Evolutionary conservation across 495 filamentous ascomycete genomes (phyloP).

Genomic region (Lophium mytilinum): DNA sequence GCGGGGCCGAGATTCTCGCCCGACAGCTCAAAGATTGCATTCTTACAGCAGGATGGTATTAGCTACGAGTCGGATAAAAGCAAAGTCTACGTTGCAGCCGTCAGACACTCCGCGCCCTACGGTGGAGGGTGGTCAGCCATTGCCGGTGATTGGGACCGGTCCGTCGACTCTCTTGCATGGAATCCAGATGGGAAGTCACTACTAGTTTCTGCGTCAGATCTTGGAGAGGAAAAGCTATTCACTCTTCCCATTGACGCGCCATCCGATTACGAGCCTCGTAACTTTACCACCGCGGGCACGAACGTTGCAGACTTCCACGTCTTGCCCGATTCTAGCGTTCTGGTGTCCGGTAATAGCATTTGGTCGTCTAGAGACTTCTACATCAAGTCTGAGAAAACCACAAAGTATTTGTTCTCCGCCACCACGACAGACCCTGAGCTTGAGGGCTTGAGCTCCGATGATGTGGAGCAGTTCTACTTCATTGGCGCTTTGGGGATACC

Average conservation of each 20-base stretch:
- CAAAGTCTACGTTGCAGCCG: constrained; percentile 50
- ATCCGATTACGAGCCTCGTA: no score
- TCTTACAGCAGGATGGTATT: constrained; percentile 58
- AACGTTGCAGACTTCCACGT: no score
- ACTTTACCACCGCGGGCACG: no score
- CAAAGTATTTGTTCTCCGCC: constrained; percentile 41
- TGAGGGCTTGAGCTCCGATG: constrained; percentile 40
- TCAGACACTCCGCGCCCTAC: not conserved
- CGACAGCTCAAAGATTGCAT: constrained; percentile 61
- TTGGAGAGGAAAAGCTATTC: no score
- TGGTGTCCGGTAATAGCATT: no score
- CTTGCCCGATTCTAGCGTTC: no score
- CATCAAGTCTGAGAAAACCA: not conserved
- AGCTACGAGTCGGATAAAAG: constrained; percentile 80
- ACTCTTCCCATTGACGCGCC: no score
- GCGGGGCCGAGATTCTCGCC: constrained; percentile 66
- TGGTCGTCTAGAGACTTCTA: constrained; percentile 17
- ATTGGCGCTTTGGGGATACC: constrained; percentile 24
- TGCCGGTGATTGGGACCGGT: constrained; percentile 17
- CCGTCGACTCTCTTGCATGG: constrained; percentile 19
- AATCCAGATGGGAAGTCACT: constrained; percentile 21
- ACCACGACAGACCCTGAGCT: constrained; percentile 61
- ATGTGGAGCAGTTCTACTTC: constrained; percentile 36
- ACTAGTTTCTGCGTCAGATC: constrained; percentile 12
- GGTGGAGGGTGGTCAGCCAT: constrained; percentile 2